Conservation (phyloP, 2,329 filamentous ascomycete genomes). For the Curvularia sp. region DNA sequence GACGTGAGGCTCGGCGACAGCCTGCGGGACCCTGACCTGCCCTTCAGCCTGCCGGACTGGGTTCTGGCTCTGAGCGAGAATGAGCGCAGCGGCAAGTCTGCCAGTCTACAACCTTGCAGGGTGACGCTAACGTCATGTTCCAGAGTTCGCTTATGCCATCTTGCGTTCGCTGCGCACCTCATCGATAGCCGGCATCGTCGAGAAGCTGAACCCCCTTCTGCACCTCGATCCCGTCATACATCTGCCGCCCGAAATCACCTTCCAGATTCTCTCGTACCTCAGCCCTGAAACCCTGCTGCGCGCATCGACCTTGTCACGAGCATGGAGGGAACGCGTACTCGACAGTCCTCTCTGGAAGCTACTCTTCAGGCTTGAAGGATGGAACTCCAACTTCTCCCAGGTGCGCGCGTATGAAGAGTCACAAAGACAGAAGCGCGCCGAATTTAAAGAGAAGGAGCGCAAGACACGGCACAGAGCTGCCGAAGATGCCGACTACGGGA, state of each 20-base stretch:
- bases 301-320: slow-evolving; percentile 78
- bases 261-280: slow-evolving; percentile 86
- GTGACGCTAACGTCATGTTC: slow-evolving; percentile 11
- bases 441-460: slow-evolving; percentile 50
- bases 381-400: slow-evolving; percentile 72
- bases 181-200: slow-evolving; percentile 79
- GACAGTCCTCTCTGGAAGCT: slow-evolving; percentile 88
- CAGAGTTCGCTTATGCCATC: slow-evolving; percentile 82
- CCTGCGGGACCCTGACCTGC: slow-evolving; percentile 43
- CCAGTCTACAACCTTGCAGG: neutral
- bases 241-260: slow-evolving; percentile 88
- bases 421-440: slow-evolving; percentile 51
- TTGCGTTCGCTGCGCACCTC: slow-evolving; percentile 81
- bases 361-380: slow-evolving; percentile 84
- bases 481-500: slow-evolving; percentile 58
- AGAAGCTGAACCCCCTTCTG: slow-evolving; percentile 79
- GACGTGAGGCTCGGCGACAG: slow-evolving; percentile 46
- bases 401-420: slow-evolving; percentile 71
- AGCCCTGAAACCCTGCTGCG: slow-evolving; percentile 80
- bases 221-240: slow-evolving; percentile 91
- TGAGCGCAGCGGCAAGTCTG: slow-evolving; percentile 61
- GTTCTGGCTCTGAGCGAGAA: slow-evolving; percentile 62
- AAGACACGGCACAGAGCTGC: slow-evolving; percentile 57
- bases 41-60: slow-evolving; percentile 60
- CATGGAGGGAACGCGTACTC: slow-evolving; percentile 81